These are phyloP conservation scores for Stemphylium beticola DNA, from an alignment of 2,329 filamentous ascomycete species.

Conservation along the genomic window DNA sequence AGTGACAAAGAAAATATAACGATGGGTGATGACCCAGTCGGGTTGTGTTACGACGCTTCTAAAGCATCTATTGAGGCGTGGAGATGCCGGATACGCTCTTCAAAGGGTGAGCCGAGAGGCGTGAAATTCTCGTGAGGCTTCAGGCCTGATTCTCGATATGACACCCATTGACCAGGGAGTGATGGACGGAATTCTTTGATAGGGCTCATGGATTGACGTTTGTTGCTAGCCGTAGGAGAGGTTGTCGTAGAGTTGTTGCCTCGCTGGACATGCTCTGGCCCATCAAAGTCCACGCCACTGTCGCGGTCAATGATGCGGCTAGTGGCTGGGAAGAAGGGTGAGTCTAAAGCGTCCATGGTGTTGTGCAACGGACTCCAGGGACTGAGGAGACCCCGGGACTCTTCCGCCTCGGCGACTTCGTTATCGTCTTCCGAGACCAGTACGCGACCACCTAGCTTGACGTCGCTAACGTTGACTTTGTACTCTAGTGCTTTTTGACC, in stretches of 20 bases:
- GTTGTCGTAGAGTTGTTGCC: constrained; percentile 9
- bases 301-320: constrained; percentile 45
- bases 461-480: constrained; percentile 76
- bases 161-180: constrained; percentile 17
- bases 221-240: not conserved
- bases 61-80: constrained; percentile 29
- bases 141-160: constrained; percentile 7
- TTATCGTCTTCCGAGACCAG: constrained; percentile 70
- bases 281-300: constrained; percentile 46
- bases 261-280: constrained; percentile 27
- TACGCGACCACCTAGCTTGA: constrained; percentile 81
- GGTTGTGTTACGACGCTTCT: constrained; percentile 19
- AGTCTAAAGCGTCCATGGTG: constrained; percentile 25
- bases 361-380: constrained; percentile 45
- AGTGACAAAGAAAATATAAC: constrained; percentile 16
- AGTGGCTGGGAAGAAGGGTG: constrained; percentile 22
- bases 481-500: constrained; percentile 88
- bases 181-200: constrained; percentile 14
- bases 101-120: constrained; percentile 38
- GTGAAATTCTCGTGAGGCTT: constrained; percentile 20
- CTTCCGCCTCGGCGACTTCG: constrained; percentile 24
- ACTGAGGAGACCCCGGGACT: constrained; percentile 42
- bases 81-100: constrained; percentile 33
- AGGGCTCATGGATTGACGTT: constrained; percentile 5
- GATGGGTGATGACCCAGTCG: not conserved